phyloP scores from a whole-genome alignment of 1,284 basidiomycete species.

The Pseudozyma pruni region DNA sequence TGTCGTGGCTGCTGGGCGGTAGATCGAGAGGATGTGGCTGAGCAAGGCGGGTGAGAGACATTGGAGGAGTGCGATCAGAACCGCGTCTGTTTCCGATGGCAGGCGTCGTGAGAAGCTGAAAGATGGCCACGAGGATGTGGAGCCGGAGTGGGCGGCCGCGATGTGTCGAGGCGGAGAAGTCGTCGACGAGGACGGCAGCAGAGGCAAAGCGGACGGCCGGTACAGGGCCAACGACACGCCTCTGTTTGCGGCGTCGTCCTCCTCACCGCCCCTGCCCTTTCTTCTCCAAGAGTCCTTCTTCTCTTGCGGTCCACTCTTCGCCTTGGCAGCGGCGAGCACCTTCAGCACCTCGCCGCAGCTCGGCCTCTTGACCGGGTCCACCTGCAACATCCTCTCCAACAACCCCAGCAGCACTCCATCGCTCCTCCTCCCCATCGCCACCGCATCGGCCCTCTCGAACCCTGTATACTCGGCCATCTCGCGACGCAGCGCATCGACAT shows the following conservation, averaged over 20 bases:
- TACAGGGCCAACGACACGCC: conserved; percentile 26
- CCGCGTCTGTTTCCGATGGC: neutral
- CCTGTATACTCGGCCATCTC: conserved; percentile 82
- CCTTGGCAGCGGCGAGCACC: conserved; percentile 5
- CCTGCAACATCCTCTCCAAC: conserved; percentile 77
- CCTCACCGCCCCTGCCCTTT: neutral
- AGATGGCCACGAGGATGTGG: too few relatives aligned
- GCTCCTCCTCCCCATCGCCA: conserved; percentile 73
- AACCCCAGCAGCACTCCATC: conserved; percentile 75
- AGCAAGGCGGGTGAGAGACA: conserved; percentile 4
- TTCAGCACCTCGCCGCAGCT: conserved; percentile 77
- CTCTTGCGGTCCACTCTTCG: too few relatives aligned
- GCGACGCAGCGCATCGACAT: conserved; percentile 75
- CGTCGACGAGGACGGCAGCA: neutral
- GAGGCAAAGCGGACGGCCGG: conserved; percentile 16
- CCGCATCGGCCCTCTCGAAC: conserved; percentile 68
- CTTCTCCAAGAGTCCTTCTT: neutral
- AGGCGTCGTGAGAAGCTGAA: too few relatives aligned
- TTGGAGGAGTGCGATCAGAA: conserved; percentile 13
- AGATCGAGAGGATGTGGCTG: neutral
- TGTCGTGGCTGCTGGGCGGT: too few relatives aligned
- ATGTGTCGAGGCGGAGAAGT: too few relatives aligned
- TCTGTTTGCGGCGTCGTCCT: neutral
- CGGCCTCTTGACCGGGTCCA: conserved; percentile 75
- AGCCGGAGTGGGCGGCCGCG: too few relatives aligned